These are phyloP conservation scores for Ashbya aceris DNA, from an alignment of 1,139 yeast genomes.

Conservation along the genomic window DNA sequence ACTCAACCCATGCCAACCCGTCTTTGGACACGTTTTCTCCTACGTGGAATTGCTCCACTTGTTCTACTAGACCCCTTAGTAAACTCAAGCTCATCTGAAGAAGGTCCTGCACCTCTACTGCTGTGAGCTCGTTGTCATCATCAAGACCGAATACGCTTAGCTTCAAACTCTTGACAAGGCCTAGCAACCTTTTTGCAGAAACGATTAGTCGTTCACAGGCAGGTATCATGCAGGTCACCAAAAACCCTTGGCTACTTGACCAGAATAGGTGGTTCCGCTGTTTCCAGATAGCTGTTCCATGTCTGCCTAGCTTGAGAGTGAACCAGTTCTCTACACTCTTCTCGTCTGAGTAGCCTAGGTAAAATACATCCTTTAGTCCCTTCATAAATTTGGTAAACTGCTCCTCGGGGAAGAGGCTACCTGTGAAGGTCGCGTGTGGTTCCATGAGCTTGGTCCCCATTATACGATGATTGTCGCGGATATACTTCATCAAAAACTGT, in stretches of 20 bases:
- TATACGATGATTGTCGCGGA: neutral
- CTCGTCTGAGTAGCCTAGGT: conserved; percentile 37
- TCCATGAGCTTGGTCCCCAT: conserved; percentile 7
- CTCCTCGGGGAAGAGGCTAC: conserved; percentile 1
- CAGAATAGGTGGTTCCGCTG: neutral
- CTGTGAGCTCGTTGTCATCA: conserved; percentile 3
- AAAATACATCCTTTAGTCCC: conserved; percentile 5
- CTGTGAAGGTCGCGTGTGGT: conserved; percentile 7
- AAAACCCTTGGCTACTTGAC: conserved; percentile 1
- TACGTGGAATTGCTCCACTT: conserved; percentile 5
- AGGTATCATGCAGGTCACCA: conserved; percentile 35
- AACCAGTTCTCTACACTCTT: conserved; percentile 54
- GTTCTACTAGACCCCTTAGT: conserved; percentile 5
- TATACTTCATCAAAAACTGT: conserved; percentile 1
- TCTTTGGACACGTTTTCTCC: conserved; percentile 7
- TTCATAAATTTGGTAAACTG: conserved; percentile 8
- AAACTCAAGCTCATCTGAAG: conserved; percentile 2
- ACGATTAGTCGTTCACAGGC: conserved; percentile 50
- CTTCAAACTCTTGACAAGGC: conserved; percentile 20
- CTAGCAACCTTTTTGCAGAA: conserved; percentile 40
- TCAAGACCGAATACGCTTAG: conserved; percentile 4
- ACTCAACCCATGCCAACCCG: conserved; percentile 2
- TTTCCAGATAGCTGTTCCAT: neutral
- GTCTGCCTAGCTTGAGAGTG: neutral
- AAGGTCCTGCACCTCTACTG: conserved; percentile 6